A percentile compares a stretch with the other conserved stretches of the same genome.
These are phyloP conservation scores for Castanea mollissima DNA, from an alignment of 306 rosid species.

Conservation along the genomic window DNA sequence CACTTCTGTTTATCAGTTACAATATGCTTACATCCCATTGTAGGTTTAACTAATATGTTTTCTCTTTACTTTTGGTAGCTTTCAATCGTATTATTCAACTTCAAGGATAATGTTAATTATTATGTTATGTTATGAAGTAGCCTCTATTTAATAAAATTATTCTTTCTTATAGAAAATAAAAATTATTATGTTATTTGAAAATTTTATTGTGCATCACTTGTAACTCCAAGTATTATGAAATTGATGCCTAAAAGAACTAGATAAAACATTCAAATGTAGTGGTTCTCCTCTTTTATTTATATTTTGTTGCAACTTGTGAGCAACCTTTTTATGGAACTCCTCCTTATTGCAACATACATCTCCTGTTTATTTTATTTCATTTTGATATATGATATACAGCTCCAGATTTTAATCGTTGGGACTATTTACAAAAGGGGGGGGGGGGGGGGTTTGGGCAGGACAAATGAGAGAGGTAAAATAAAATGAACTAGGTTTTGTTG, in stretches of 20 bases:
- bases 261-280: neutral
- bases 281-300: neutral
- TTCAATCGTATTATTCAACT: neutral
- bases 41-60: neutral
- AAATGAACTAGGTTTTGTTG: no score
- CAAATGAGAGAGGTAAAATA: no score
- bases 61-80: neutral
- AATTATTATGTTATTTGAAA: neutral
- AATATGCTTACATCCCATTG: neutral
- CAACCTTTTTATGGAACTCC: neutral
- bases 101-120: neutral
- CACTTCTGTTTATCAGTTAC: neutral
- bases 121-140: no score
- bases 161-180: no score
- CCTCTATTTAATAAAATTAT: no score
- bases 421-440: no score
- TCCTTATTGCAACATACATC: neutral
- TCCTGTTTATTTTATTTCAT: no score
- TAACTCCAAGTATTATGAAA: neutral
- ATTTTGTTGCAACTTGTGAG: neutral
- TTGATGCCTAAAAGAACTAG: neutral
- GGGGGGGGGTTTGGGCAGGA: no score
- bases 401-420: no score
- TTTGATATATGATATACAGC: no score
- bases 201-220: neutral